Percentiles rank a stretch among this genome's conserved stretches.
Evolutionary conservation across 208 protist species (phyloP).

Genomic region (Trichomonas vaginalis): DNA sequence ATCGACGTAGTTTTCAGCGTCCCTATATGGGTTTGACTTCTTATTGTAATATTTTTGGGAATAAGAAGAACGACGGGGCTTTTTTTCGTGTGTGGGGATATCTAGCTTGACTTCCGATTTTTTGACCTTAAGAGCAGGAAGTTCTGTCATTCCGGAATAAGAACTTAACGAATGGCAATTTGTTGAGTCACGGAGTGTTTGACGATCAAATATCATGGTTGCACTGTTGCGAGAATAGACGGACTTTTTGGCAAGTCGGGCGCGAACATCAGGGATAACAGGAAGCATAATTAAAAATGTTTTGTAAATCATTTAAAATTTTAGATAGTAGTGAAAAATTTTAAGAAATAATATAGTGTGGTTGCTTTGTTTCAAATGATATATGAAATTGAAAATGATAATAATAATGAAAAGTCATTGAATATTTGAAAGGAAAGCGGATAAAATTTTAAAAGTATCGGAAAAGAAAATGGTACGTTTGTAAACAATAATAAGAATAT

Average conservation of each 20-base stretch:
- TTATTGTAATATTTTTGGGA: not conserved
- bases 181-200: not conserved
- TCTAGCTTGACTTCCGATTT: not conserved
- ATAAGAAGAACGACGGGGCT: not conserved
- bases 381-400: no score
- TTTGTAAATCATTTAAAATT: no score
- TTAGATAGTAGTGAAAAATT: no score
- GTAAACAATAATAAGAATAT: no score
- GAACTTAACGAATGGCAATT: not conserved
- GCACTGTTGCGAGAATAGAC: not conserved
- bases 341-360: no score
- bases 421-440: no score
- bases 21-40: not conserved
- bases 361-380: no score
- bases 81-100: not conserved
- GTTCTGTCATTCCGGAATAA: not conserved
- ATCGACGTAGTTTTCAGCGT: not conserved
- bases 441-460: no score
- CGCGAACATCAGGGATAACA: not conserved
- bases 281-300: no score
- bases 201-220: not conserved
- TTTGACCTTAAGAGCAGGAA: not conserved
- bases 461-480: no score
- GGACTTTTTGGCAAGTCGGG: not conserved
- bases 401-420: no score